Conservation (phyloP, 2,329 filamentous ascomycete genomes). For the Epichloe glyceriae region DNA sequence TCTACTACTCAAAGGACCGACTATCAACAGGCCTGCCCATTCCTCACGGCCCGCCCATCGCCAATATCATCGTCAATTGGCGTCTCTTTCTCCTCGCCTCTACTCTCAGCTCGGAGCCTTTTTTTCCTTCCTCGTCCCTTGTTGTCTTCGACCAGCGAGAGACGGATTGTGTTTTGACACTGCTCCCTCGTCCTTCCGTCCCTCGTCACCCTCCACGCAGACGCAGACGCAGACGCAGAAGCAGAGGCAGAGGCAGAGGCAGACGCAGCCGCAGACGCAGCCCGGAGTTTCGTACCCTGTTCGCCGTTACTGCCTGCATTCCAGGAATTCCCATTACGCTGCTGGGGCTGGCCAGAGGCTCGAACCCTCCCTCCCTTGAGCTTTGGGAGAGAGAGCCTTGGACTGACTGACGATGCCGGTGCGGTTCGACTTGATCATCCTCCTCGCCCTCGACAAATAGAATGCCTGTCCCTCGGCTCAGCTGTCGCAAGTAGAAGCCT, state of each 20-base stretch:
- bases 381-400: background rate
- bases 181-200: background rate
- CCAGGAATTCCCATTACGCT: background rate
- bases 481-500: constrained; percentile 25
- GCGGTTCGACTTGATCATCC: constrained; percentile 1
- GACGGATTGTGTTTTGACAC: no score
- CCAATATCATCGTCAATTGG: background rate
- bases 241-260: background rate
- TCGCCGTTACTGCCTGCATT: background rate
- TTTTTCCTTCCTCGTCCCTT: background rate
- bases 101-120: background rate
- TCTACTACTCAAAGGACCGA: no score
- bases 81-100: background rate
- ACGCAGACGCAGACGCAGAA: background rate
- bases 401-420: constrained; percentile 9
- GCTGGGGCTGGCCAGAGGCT: background rate
- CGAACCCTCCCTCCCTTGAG: background rate
- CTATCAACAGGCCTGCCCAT: background rate
- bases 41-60: background rate
- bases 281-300: background rate
- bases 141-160: no score
- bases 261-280: background rate
- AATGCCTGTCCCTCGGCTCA: constrained; percentile 24
- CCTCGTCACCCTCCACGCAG: background rate
- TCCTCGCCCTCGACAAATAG: constrained; percentile 17